Evolutionary conservation across 257 asterid species (phyloP), one percentile per base, ranked within the genome.

Genomic region (Penstemon eatonii): DNA sequence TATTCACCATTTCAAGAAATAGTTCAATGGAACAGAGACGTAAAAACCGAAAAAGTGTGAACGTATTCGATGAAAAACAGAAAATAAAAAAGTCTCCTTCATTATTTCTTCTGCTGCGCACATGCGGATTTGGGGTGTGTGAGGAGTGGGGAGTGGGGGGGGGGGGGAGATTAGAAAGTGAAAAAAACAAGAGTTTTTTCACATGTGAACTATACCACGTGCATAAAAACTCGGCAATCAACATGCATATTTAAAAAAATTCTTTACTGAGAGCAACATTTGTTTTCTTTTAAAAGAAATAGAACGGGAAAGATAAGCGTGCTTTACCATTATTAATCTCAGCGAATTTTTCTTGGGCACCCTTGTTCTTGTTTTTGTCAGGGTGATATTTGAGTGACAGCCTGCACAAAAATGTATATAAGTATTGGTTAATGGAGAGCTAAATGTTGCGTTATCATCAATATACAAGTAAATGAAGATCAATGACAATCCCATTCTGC

Each of bases 311-410:
- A 18, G 50, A 70, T 44, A 33, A 47, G 56, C 37, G 42, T 49
- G 19, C 0, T 25, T 39, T 86, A 93, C 99, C 99, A 10, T 94
- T 94, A 73, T 91, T 94, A 52, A 94, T 91, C 87, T 94, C 99
- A 5, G 95, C 79, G 74, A 94, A 94, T 81, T 91, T 94, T 78
- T 80, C 95, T 56, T 91, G 96, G 52, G 99, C 97, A 49, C 95
- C 95, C 82, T 94, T 89, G 60, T 73, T 76, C 81, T 94, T 94
- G 87, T 94, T 94, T 76, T 94, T 94, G 76, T 94, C 99, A 0
- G 99, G 99, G 80, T 94, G 99, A 79, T 94, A 94, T 74, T 89
- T 78, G 63, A 94, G 96, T 12, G 99, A 94, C 56, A 91, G 80
- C 86, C 97, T 94, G 80, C 69, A 73, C 55, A 46, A 33, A 42